Conservation (phyloP, 768 basidiomycete genomes). For the Lyophyllum decastes region DNA sequence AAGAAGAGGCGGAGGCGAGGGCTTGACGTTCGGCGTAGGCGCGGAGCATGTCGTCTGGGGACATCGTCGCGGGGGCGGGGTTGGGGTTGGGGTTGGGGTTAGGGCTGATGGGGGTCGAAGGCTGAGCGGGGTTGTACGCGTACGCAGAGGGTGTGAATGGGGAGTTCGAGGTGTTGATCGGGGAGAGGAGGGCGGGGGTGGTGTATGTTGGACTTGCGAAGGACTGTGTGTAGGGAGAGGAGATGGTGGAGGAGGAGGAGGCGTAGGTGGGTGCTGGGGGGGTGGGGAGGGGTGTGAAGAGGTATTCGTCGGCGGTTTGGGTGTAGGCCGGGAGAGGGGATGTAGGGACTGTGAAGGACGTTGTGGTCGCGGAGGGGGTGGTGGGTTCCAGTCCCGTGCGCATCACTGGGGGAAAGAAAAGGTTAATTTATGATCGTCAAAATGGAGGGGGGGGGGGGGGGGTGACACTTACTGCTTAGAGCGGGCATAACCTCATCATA, state of each 20-base stretch:
- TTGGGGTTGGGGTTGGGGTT: no score
- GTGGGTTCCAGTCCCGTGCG: slow-evolving; percentile 45
- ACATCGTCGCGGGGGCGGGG: slow-evolving; percentile 35
- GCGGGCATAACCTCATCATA: slow-evolving; percentile 70
- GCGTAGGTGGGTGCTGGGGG: slow-evolving; percentile 38
- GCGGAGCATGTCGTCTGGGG: slow-evolving; percentile 76
- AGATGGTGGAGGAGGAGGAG: slow-evolving; percentile 4
- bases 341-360: slow-evolving; percentile 42
- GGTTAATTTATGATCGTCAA: slow-evolving; percentile 7
- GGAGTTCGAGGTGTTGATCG: not conserved
- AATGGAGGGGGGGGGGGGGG: not conserved
- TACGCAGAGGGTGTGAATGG: slow-evolving; percentile 10
- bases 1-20: not conserved
- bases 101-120: no score
- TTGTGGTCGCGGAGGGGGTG: slow-evolving; percentile 13
- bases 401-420: slow-evolving; percentile 55
- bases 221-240: not conserved
- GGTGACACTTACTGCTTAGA: slow-evolving; percentile 52
- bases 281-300: slow-evolving; percentile 42
- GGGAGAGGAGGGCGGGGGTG: not conserved
- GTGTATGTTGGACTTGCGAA: not conserved
- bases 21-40: slow-evolving; percentile 60
- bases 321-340: slow-evolving; percentile 37
- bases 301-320: slow-evolving; percentile 19
- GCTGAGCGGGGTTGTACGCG: slow-evolving; percentile 13